A percentile compares a stretch with the other conserved stretches of the same genome.
Conservation (phyloP, 306 rosid species). For the Prunus padus region DNA sequence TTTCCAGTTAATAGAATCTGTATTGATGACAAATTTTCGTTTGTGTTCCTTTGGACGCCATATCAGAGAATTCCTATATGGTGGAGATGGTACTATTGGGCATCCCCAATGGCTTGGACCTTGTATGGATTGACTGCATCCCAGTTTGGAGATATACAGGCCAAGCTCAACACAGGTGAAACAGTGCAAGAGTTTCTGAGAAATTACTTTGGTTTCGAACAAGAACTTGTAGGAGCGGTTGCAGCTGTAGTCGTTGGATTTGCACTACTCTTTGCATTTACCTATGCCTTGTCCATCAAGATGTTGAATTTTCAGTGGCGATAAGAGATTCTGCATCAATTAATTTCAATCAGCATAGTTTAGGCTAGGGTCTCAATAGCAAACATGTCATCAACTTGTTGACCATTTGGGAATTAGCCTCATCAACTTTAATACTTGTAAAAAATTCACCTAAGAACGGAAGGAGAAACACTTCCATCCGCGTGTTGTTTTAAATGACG, state of each 20-base stretch:
- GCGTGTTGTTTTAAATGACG: too few species aligned
- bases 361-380: too few species aligned
- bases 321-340: not conserved
- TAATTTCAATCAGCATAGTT: too few species aligned
- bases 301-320: constrained; percentile 17
- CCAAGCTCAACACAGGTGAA: constrained; percentile 2
- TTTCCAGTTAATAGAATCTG: not conserved
- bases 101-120: constrained; percentile 55
- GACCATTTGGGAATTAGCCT: not conserved
- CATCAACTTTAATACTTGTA: not conserved
- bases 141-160: constrained; percentile 50
- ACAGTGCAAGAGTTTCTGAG: constrained; percentile 19
- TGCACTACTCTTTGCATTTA: constrained; percentile 15
- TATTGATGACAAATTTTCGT: not conserved
- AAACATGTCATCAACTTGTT: not conserved
- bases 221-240: constrained; percentile 16
- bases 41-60: not conserved
- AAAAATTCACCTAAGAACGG: too few species aligned
- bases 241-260: constrained; percentile 20
- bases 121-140: constrained; percentile 59
- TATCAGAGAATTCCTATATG: constrained; percentile 53
- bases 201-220: constrained; percentile 18
- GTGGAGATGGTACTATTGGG: constrained; percentile 68
- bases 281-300: constrained; percentile 19
- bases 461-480: too few species aligned